Conservation (phyloP, 441 rosid species). For the Breynia disticha region DNA sequence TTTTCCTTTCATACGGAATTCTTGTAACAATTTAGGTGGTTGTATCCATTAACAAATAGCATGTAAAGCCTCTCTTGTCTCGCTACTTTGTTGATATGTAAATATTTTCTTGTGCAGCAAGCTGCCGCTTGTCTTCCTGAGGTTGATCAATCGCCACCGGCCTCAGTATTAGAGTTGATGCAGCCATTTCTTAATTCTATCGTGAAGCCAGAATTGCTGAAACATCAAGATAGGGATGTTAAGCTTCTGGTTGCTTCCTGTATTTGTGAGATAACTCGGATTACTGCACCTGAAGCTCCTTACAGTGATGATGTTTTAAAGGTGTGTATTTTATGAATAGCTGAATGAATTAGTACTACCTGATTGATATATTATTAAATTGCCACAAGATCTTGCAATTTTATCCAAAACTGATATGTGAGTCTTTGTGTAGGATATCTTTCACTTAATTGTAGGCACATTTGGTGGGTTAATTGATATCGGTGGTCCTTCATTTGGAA, state of each 20-base stretch:
- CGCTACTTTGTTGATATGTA: background rate
- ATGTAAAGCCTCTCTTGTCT: background rate
- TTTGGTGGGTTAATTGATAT: conserved; percentile 67
- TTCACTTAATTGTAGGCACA: conserved; percentile 49
- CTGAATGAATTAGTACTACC: conserved; percentile 8
- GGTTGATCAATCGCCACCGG: conserved; percentile 78
- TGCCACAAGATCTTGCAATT: conserved; percentile 1
- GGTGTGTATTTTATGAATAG: conserved; percentile 38
- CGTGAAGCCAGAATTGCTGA: conserved; percentile 75
- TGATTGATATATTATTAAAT: background rate
- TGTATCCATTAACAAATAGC: conserved; percentile 3
- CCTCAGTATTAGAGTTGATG: conserved; percentile 60
- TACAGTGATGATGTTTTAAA: conserved; percentile 76
- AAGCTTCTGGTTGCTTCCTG: conserved; percentile 97
- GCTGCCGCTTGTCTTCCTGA: conserved; percentile 78
- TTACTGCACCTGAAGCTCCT: conserved; percentile 99
- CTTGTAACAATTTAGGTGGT: too few species aligned
- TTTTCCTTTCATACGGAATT: too few species aligned
- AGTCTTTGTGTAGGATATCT: conserved; percentile 27
- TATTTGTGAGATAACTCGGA: conserved; percentile 92
- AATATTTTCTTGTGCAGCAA: conserved; percentile 54
- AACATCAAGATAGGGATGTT: conserved; percentile 94
- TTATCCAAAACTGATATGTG: conserved; percentile 19
- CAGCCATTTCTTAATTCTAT: conserved; percentile 80
- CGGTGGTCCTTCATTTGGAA: conserved; percentile 60